These are phyloP conservation scores for Acacia crassicarpa DNA, from an alignment of 306 rosid genomes.

Conservation along the genomic window DNA sequence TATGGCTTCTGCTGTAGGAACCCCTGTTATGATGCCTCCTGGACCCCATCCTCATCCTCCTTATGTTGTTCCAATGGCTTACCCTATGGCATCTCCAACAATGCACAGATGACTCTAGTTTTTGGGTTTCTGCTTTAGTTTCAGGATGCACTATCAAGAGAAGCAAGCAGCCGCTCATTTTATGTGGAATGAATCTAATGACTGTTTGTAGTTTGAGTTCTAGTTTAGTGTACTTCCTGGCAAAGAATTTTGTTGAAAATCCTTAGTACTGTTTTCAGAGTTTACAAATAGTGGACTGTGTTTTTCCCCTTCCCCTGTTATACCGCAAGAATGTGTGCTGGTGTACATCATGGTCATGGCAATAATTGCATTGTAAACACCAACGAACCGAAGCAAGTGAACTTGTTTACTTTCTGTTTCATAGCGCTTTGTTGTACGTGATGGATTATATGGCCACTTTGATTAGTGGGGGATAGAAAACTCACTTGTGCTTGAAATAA, in stretches of 20 bases:
- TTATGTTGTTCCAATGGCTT: slow-evolving; percentile 86
- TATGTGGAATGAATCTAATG: slow-evolving; percentile 33
- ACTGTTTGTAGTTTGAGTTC: slow-evolving; percentile 23
- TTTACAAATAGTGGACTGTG: slow-evolving; percentile 1
- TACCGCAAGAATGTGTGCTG: slow-evolving; percentile 17
- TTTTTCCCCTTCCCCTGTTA: slow-evolving; percentile 13
- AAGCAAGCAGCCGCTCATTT: background rate
- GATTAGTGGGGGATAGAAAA: background rate
- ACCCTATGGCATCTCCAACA: slow-evolving; percentile 94
- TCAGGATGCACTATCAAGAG: slow-evolving; percentile 27
- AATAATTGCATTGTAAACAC: slow-evolving; percentile 18
- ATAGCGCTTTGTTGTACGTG: background rate
- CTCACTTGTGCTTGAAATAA: background rate
- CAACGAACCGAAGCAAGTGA: slow-evolving; percentile 26
- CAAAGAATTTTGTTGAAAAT: slow-evolving; percentile 29
- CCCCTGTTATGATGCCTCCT: slow-evolving; percentile 93
- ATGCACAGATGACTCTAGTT: slow-evolving; percentile 75
- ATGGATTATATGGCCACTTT: background rate
- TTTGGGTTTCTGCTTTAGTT: slow-evolving; percentile 27
- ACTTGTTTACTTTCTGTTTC: background rate
- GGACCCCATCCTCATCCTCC: slow-evolving; percentile 66
- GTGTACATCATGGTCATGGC: slow-evolving; percentile 30
- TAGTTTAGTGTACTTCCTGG: slow-evolving; percentile 13
- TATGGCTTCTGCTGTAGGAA: slow-evolving; percentile 89
- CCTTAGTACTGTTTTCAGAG: background rate